A percentile compares a stretch with the other conserved stretches of the same genome.
phyloP scores from a whole-genome alignment of 106 monocot species.

The Posidonia australis region DNA sequence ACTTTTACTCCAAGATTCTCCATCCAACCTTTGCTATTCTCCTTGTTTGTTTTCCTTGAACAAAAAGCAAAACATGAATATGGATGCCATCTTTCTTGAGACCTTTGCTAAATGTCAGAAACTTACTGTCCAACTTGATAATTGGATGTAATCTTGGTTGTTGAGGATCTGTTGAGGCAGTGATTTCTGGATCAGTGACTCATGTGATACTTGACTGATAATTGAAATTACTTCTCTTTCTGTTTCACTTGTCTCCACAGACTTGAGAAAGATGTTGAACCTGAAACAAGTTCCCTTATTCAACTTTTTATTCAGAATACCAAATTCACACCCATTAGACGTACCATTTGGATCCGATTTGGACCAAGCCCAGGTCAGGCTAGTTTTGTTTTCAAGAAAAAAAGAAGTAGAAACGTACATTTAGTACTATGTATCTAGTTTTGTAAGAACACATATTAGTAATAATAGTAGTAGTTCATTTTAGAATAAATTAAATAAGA shows the following conservation, averaged over 20 bases:
- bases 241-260: constrained; percentile 7
- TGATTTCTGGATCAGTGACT: not conserved
- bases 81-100: constrained; percentile 15
- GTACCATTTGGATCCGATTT: no score
- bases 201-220: not conserved
- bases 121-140: not conserved
- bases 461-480: no score
- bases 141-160: not conserved
- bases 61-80: constrained; percentile 16
- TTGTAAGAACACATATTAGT: no score
- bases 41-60: constrained; percentile 47
- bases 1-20: constrained; percentile 50
- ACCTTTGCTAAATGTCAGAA: constrained; percentile 9
- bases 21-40: constrained; percentile 49
- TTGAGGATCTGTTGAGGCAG: not conserved
- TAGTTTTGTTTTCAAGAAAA: no score
- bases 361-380: no score
- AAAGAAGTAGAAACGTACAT: no score
- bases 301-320: constrained; percentile 50
- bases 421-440: no score
- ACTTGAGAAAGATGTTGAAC: constrained; percentile 70
- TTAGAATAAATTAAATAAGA: no score
- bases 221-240: no score
- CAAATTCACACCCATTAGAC: constrained; percentile 87
- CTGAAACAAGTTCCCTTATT: constrained; percentile 71